Base-by-base conservation (phyloP, 257 asterid species). In the Solanum commersonii region DNA sequence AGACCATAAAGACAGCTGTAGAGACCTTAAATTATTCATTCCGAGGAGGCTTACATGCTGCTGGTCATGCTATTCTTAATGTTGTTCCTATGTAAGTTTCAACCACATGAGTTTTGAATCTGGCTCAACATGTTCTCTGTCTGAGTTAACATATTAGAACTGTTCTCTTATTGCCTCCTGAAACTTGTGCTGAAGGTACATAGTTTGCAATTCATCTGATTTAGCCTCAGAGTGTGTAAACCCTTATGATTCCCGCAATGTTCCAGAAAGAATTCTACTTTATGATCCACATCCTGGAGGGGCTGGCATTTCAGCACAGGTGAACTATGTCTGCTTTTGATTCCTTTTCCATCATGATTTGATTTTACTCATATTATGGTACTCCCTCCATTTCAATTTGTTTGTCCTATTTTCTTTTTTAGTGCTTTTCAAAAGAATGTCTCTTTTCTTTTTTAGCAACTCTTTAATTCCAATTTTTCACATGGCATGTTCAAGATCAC, bases 231-330 rank as follows among this genome's bases (percentile, higher is more conserved):
- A 96, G 90, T 97, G 99, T 88, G 93, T 94, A 84, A 96, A 97
- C 88, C 98, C 98, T 78, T 92, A 95, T 44, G 99, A 96, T 87
- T 60, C 89, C 79, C 97, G 95, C 88, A 92, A 94, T 87, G 89
- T 90, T 90, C 99, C 98, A 6, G 98, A 95, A 90, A 95, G 99
- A 92, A 91, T 96, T 92, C 91, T 97, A 73, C 98, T 97, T 65
- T 97, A 97, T 82, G 99, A 97, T 91, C 98, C 98, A 88, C 98
- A 88, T 89, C 98, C 98, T 87, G 99, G 99, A 88, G 98, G 98
- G 63, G 93, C 98, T 77, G 99, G 99, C 90, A 95, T 97, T 91
- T 94, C 98, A 60, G 92, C 90, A 49, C 96, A 97, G 98, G 99
- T 96, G 91, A 92, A 87, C 37, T 63, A 42, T 52, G 71, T 35